Percentiles rank a stretch among this genome's conserved stretches.
Evolutionary conservation across 2,329 filamentous ascomycete genomes (phyloP).

Genomic region (Pyrenophora seminiperda): DNA sequence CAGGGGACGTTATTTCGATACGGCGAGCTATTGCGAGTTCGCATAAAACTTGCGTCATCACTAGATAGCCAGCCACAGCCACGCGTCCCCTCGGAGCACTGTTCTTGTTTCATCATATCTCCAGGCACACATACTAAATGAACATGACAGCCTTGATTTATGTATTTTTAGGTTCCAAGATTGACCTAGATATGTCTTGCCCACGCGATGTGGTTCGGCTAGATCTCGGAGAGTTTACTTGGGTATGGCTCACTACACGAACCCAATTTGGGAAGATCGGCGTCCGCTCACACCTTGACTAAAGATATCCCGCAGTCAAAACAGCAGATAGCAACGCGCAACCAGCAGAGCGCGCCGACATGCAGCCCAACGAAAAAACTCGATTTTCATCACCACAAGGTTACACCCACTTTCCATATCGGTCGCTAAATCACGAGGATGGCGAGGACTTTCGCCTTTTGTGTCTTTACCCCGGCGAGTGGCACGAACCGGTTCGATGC

Average conservation of each 20-base stretch:
- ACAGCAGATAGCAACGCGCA: conserved; percentile 11
- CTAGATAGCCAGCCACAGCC: conserved; percentile 18
- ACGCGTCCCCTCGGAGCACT: conserved; percentile 11
- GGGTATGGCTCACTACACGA: conserved; percentile 7
- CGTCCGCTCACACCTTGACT: conserved; percentile 8
- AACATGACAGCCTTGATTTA: not conserved
- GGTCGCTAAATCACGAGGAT: conserved; percentile 8
- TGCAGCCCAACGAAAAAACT: conserved; percentile 5
- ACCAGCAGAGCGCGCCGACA: conserved; percentile 11
- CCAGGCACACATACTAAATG: not conserved
- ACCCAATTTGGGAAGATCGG: conserved; percentile 15
- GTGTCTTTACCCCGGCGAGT: conserved; percentile 12
- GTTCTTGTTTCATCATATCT: conserved; percentile 1
- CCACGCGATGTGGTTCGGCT: not conserved
- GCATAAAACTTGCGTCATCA: conserved; percentile 12
- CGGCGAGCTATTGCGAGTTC: not conserved
- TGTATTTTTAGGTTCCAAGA: conserved; percentile 11
- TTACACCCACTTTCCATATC: conserved; percentile 8
- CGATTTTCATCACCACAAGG: not conserved
- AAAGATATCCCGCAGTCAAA: conserved; percentile 15
- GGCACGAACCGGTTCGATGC: conserved; percentile 13
- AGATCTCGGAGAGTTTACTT: conserved; percentile 3
- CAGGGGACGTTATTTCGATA: not conserved
- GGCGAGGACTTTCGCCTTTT: conserved; percentile 13
- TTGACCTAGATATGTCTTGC: conserved; percentile 1